Percentiles rank a stretch among this genome's conserved stretches.
These are phyloP conservation scores for Whalleya microplaca DNA, from an alignment of 2,329 filamentous ascomycete genomes.

Conservation along the genomic window DNA sequence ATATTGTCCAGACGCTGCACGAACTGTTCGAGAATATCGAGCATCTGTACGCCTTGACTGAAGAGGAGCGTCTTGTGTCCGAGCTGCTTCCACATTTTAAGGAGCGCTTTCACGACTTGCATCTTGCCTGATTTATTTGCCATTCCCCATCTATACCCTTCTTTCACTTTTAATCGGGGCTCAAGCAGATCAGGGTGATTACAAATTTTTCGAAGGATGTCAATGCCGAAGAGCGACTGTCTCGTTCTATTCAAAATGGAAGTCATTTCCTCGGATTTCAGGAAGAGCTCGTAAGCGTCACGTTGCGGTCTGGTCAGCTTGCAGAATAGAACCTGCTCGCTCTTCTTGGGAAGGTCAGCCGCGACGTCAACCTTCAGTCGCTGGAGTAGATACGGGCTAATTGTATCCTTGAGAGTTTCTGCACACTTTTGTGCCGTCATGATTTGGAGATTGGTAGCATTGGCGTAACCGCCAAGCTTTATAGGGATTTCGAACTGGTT, in stretches of 20 bases:
- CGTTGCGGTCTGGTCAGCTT: constrained; percentile 83
- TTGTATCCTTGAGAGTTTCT: constrained; percentile 89
- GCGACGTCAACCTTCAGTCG: constrained; percentile 93
- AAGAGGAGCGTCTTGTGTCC: constrained; percentile 95
- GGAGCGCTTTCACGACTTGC: constrained; percentile 86
- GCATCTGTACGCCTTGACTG: constrained; percentile 91
- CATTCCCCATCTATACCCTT: constrained; percentile 76
- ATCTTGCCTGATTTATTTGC: constrained; percentile 88
- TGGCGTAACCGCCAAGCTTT: constrained; percentile 89
- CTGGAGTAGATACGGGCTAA: constrained; percentile 90
- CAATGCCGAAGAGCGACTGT: constrained; percentile 86
- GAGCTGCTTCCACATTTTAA: constrained; percentile 86
- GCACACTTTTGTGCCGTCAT: constrained; percentile 94
- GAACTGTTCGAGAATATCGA: constrained; percentile 89
- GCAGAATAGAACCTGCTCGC: constrained; percentile 94
- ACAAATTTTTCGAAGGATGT: constrained; percentile 92
- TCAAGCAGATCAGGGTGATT: constrained; percentile 92
- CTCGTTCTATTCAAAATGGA: constrained; percentile 75
- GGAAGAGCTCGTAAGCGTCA: constrained; percentile 78
- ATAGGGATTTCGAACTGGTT: constrained; percentile 94
- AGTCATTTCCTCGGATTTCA: constrained; percentile 83
- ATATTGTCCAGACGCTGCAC: constrained; percentile 69
- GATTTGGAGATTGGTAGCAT: constrained; percentile 90
- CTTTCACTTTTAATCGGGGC: constrained; percentile 56
- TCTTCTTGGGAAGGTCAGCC: constrained; percentile 91